A percentile compares a stretch with the other conserved stretches of the same genome.
Evolutionary conservation across 805 yeast genomes (phyloP).

Genomic region (Metschnikowia henanensis): DNA sequence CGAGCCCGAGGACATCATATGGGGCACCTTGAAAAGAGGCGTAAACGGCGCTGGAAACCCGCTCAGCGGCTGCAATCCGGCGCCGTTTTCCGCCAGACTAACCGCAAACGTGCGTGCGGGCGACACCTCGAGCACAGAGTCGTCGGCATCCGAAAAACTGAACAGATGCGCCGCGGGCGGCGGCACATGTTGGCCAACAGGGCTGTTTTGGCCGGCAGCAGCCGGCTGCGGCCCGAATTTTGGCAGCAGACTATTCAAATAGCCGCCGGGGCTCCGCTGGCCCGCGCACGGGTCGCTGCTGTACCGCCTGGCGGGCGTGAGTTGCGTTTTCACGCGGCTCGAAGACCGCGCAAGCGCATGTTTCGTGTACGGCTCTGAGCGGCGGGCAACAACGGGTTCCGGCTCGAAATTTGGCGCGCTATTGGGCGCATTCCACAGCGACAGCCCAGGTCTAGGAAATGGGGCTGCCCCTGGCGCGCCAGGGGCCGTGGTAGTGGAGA

Average conservation of each 20-base stretch:
- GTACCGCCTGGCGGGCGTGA: constrained; percentile 8
- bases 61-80: no score
- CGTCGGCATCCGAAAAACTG: constrained; percentile 29
- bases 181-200: neutral
- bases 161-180: constrained; percentile 11
- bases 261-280: neutral
- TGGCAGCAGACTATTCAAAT: neutral
- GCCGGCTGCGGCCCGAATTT: no score
- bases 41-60: neutral
- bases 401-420: neutral
- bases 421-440: neutral
- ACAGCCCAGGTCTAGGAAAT: neutral
- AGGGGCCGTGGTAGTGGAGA: no score
- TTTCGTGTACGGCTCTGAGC: neutral
- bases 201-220: neutral
- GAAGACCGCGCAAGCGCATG: constrained; percentile 2
- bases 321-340: constrained; percentile 4
- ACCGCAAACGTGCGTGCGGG: constrained; percentile 9
- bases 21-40: no score
- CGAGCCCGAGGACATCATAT: no score
- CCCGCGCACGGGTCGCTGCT: constrained; percentile 7
- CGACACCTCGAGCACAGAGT: constrained; percentile 23
- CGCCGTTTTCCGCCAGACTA: no score
- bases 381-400: neutral
- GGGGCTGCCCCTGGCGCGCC: no score